phyloP scores from a whole-genome alignment of 805 yeast species.

The Saccharomycopsis sp. region DNA sequence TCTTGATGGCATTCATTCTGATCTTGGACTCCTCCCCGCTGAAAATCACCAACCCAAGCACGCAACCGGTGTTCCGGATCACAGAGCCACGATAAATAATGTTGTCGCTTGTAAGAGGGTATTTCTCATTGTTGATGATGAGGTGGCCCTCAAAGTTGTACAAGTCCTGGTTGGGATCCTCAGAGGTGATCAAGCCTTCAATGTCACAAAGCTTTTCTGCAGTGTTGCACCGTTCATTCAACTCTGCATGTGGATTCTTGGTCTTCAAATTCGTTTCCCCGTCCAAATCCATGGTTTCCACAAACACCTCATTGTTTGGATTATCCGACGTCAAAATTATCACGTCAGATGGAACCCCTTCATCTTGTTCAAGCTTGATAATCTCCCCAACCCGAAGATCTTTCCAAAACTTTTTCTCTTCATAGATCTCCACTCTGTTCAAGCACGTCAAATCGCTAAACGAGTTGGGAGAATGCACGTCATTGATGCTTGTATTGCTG shows the following conservation, averaged over 20 bases:
- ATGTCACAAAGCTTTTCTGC: constrained; percentile 43
- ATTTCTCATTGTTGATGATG: constrained; percentile 30
- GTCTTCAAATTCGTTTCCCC: constrained; percentile 93
- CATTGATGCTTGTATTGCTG: constrained; percentile 23
- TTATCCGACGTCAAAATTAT: constrained; percentile 60
- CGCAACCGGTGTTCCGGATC: constrained; percentile 69
- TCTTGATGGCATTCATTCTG: constrained; percentile 86
- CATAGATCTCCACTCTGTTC: constrained; percentile 30
- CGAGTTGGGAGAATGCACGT: constrained; percentile 14
- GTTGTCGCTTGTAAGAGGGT: constrained; percentile 70
- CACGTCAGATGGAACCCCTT: constrained; percentile 92
- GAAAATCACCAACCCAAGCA: constrained; percentile 76
- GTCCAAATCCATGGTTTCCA: constrained; percentile 96
- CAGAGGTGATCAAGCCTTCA: constrained; percentile 52
- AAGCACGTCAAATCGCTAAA: constrained; percentile 20
- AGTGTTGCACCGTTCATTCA: constrained; percentile 42
- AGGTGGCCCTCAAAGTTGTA: constrained; percentile 85
- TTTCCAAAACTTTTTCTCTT: constrained; percentile 49
- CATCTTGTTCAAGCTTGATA: constrained; percentile 62
- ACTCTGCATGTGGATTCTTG: constrained; percentile 54
- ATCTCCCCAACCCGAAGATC: constrained; percentile 83
- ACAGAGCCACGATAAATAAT: constrained; percentile 88
- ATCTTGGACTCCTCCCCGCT: constrained; percentile 95
- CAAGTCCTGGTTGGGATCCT: constrained; percentile 87
- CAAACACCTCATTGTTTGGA: constrained; percentile 52